Percentiles rank a stretch among this genome's conserved stretches.
Evolutionary conservation across 1,284 basidiomycete species (phyloP).

Genomic region (Austroboletus novae-zelandiae): DNA sequence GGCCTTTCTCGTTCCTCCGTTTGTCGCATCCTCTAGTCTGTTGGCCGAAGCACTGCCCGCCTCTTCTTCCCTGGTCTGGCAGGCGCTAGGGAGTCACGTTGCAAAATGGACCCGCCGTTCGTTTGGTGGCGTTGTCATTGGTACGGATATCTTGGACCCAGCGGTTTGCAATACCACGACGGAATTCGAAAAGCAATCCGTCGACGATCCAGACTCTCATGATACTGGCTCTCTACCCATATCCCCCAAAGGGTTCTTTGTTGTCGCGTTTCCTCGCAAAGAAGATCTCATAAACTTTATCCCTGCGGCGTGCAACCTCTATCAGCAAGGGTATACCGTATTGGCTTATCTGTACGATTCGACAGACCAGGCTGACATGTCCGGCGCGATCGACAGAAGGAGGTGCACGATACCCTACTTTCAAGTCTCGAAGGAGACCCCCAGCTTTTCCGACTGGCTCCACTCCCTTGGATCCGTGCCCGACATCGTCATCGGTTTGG

Average conservation of each 20-base stretch:
- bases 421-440: conserved; percentile 5
- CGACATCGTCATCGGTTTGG: conserved; percentile 36
- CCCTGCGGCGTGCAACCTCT: conserved; percentile 46
- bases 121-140: conserved; percentile 28
- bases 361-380: conserved; percentile 1
- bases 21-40: conserved; percentile 38
- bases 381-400: conserved; percentile 1
- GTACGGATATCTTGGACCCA: conserved; percentile 8
- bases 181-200: not conserved
- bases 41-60: conserved; percentile 25
- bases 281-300: conserved; percentile 43
- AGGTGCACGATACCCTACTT: conserved; percentile 23
- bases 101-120: conserved; percentile 8
- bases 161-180: not conserved
- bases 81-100: conserved; percentile 37
- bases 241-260: conserved; percentile 27
- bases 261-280: conserved; percentile 37
- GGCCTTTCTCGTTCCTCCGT: conserved; percentile 55
- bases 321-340: conserved; percentile 35
- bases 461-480: conserved; percentile 18
- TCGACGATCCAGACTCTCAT: conserved; percentile 1
- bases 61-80: conserved; percentile 39
- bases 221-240: not conserved
- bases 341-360: conserved; percentile 35
- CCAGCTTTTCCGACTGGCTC: conserved; percentile 21